Evolutionary conservation across 106 monocot genomes (phyloP).

Genomic region (Dendrobium officinale): DNA sequence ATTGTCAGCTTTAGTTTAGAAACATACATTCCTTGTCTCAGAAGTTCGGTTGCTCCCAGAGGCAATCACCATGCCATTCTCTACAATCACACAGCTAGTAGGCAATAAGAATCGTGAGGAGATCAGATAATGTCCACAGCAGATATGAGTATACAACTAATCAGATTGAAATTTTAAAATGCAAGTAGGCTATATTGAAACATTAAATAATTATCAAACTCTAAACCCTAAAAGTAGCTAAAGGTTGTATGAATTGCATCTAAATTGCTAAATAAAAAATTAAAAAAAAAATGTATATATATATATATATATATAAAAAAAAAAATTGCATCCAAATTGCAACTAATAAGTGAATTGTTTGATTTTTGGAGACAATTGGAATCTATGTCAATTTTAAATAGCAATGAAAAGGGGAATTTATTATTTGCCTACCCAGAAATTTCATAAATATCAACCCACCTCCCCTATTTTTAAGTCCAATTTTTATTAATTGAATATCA

Average conservation of each 20-base stretch:
- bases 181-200: neutral
- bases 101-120: neutral
- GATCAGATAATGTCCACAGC: neutral
- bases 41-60: conserved; percentile 62
- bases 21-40: conserved; percentile 53
- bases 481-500: too few relatives aligned
- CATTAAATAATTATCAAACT: neutral
- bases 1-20: neutral
- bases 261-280: neutral
- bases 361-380: neutral
- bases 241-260: neutral
- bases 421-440: neutral
- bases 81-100: conserved; percentile 58
- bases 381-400: neutral
- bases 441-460: too few relatives aligned
- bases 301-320: too few relatives aligned
- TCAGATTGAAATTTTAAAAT: neutral
- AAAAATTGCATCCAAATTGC: neutral
- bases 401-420: neutral
- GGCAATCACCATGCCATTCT: conserved; percentile 49
- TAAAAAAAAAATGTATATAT: too few relatives aligned
- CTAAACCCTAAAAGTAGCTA: neutral
- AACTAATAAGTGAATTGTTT: neutral
- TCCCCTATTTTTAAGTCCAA: neutral
- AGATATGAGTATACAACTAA: neutral